These are phyloP conservation scores for Tetrahymena elliotti DNA, from an alignment of 73 alveolate species.

Conservation along the genomic window DNA sequence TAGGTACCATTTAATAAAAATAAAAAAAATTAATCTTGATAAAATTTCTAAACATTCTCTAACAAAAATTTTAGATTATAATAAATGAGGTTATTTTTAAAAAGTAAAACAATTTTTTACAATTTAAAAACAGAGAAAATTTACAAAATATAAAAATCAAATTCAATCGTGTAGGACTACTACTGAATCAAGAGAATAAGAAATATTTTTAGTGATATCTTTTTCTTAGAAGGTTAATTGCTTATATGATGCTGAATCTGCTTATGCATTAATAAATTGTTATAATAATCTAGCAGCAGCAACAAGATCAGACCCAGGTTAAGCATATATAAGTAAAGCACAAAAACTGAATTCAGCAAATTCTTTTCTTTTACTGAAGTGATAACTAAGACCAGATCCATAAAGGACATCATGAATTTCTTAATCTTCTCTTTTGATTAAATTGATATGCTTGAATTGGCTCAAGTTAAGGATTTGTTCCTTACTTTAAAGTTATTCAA, in stretches of 20 bases:
- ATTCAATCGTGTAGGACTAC: background rate
- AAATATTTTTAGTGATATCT: background rate
- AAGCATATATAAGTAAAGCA: background rate
- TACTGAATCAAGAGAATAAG: background rate
- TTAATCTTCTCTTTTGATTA: background rate
- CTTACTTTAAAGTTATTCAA: background rate
- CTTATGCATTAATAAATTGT: background rate
- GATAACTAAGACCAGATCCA: background rate
- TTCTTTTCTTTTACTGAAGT: background rate
- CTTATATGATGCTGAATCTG: background rate
- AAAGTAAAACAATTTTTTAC: background rate
- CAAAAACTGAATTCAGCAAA: background rate
- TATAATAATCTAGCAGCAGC: background rate
- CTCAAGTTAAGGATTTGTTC: background rate
- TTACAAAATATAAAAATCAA: background rate
- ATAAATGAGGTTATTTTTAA: no score
- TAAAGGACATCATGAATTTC: background rate
- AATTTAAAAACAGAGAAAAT: background rate
- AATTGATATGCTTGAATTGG: background rate
- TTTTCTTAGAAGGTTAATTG: background rate
- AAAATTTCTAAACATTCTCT: no score
- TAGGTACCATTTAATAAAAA: no score
- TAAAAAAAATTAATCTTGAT: no score
- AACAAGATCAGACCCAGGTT: background rate
- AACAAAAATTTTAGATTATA: no score